Evolutionary conservation across 2,329 filamentous ascomycete species (phyloP), one percentile per base, ranked within the genome.

Genomic region (Paracoccidioides brasiliensis): DNA sequence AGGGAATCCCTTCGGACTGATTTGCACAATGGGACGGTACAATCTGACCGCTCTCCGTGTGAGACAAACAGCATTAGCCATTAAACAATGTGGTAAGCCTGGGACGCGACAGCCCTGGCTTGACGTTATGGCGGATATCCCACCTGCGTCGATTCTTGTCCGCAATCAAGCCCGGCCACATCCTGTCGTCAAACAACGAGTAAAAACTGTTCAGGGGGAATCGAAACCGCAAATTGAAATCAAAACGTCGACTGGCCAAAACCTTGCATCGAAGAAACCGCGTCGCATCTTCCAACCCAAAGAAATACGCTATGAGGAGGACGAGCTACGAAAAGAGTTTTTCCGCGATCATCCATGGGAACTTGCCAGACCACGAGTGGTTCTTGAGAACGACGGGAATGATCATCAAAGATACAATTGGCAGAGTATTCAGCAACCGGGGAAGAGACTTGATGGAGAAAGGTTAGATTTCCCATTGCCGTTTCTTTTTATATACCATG

Each of bases 291-390:
- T 90, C 76, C 82, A 84, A 63, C 93, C 93, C 1, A 80, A 90
- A 61, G 73, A 76, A 56, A 84, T 98, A 60, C 75, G 74, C 54
- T 96, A 93, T 69, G 81, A 86, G 58, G 93, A 98, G 70, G 93
- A 98, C 72, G 72, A 75, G 58, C 77, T 98, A 65, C 84, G 93
- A 60, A 77, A 74, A 62, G 81, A 84, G 33, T 98, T 97, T 74
- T 98, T 88, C 76, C 82, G 79, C 66, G 91, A 98, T 70, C 93
- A 98, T 69, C 93, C 93, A 4, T 98, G 93, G 93, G 93, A 98
- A 73, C 75, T 98, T 66, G 93, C 93, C 15, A 80, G 91, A 59
- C 93, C 93, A 55, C 80, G 88, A 62, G 78, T 95, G 57, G 76
- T 98, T 49, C 74, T 97, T 8, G 93, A 98, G 73, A 77, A 83